Base-by-base conservation (phyloP, 2,329 filamentous ascomycete species). In the Paecilomyces niveus region DNA sequence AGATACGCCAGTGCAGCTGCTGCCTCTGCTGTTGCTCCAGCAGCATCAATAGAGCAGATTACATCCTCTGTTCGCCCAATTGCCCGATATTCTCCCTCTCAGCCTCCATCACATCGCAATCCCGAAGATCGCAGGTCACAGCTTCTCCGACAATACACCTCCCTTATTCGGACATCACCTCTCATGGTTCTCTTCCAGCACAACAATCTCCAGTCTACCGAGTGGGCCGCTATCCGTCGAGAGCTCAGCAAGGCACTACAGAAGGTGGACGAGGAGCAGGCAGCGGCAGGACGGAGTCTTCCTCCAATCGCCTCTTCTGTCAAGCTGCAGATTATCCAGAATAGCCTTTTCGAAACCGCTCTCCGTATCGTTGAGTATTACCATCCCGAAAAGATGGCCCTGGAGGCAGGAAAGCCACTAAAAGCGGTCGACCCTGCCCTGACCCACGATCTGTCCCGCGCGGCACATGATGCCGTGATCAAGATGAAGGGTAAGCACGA, bases 71-170 rank as follows among this genome's bases (percentile, higher is more conserved):
- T 70, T 57, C 69, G 76, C 6, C 76, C 80, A 32, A 76, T 84
- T 22, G 70, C 78, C 32, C 77, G 78, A 67, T 82, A 80, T 65
- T 81, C 83, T 56, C 71, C 86, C 0, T 88, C 86, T 0, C 92
- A 97, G 74, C 93, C 92, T 2, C 91, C 90, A 3, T 96, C 90
- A 57, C 89, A 95, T 72, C 90, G 93, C 71, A 89, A 87, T 21
- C 85, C 92, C 53, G 89, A 96, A 71, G 88, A 88, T 68, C 89
- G 93, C 72, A 96, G 97, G 78, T 88, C 92, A 15, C 94, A 99
- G 76, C 82, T 97, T 21, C 84, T 89, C 64, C 86, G 92, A 59
- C 86, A 89, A 67, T 97, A 97, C 77, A 90, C 92, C 55, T 94
- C 92, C 53, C 80, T 96, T 61, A 85, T 97, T 59, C 90, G 90